Evolutionary conservation across 2,329 filamentous ascomycete species (phyloP).

Genomic region (Thelonectria olida): DNA sequence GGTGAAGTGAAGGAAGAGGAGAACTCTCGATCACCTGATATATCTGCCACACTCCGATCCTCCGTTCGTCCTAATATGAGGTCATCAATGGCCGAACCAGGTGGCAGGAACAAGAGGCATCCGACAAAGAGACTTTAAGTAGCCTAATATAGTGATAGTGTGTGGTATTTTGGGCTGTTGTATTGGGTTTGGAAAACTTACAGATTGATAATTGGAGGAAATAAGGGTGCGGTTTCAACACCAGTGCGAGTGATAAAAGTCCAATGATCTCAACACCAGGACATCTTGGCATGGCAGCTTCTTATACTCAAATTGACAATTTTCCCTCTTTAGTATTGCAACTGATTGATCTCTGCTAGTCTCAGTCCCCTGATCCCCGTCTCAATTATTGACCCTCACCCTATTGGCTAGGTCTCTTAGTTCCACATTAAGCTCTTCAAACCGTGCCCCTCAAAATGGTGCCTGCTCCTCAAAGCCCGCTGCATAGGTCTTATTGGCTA

Average conservation of each 20-base stretch:
- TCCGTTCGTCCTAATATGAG: constrained; percentile 9
- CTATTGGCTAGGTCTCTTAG: too few species aligned
- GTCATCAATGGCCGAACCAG: constrained; percentile 1
- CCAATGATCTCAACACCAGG: constrained; percentile 2
- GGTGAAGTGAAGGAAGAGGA: not conserved
- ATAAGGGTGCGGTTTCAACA: constrained; percentile 5
- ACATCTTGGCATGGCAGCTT: constrained; percentile 7
- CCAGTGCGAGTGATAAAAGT: constrained; percentile 2
- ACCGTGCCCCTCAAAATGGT: too few species aligned
- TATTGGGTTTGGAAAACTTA: constrained; percentile 5
- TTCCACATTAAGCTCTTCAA: too few species aligned
- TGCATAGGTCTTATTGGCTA: too few species aligned
- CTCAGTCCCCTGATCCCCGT: not conserved
- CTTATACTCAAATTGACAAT: constrained; percentile 10
- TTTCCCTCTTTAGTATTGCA: too few species aligned
- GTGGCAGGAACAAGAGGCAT: constrained; percentile 7
- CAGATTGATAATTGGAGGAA: not conserved
- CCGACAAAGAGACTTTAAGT: constrained; percentile 8
- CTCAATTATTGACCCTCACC: too few species aligned
- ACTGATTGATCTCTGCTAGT: too few species aligned
- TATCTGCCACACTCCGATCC: not conserved
- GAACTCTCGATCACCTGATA: not conserved
- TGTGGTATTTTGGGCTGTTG: not conserved
- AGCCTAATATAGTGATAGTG: not conserved
- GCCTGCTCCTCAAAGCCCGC: too few species aligned